Base-by-base conservation (phyloP, 306 rosid species). In the Canavalia ensiformis region DNA sequence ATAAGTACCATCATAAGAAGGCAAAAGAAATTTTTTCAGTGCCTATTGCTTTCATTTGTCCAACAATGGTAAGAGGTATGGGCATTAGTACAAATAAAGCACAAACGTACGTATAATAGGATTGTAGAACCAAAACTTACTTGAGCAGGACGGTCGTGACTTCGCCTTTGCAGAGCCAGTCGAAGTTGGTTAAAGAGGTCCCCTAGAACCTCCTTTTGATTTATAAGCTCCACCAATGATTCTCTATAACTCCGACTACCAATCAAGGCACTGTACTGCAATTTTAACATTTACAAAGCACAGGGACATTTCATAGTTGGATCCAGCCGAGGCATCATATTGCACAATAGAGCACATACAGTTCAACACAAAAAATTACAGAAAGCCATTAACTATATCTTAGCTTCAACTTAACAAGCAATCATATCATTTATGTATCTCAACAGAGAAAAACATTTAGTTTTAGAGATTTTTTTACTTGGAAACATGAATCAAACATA, bases 131-230 rank as follows among this genome's bases (percentile, higher is more conserved):
- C 86, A 73, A 78, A 82, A 68, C 93, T 87, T 90, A 95, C 99
- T 82, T 95, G 99, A 85, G 99, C 99, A 77, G 99, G 99, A 39
- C 99, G 96, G 33, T 78, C 93, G 68, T 84, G 82, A 65, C 66
- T 79, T 50, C 97, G 94, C 88, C 99, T 95, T 73, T 95, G 99
- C 50, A 87, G 77, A 62, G 99, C 99, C 51, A 95, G 93, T 73
- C 99, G 97, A 75, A 93, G 96, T 86, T 95, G 99, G 85, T 95
- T 93, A 76, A 95, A 95, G 79, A 90, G 97, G 88, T 95, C 98
- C 52, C 98, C 99, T 44, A 92, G 89, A 13, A 86, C 88, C 87
- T 95, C 98, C 90, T 95, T 95, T 79, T 95, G 97, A 91, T 93
- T 95, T 75, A 94, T 77, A 75, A 95, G 98, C 84, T 95, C 98